phyloP scores from a whole-genome alignment of 2,329 filamentous ascomycete species.

The Colletotrichum liaoningense region DNA sequence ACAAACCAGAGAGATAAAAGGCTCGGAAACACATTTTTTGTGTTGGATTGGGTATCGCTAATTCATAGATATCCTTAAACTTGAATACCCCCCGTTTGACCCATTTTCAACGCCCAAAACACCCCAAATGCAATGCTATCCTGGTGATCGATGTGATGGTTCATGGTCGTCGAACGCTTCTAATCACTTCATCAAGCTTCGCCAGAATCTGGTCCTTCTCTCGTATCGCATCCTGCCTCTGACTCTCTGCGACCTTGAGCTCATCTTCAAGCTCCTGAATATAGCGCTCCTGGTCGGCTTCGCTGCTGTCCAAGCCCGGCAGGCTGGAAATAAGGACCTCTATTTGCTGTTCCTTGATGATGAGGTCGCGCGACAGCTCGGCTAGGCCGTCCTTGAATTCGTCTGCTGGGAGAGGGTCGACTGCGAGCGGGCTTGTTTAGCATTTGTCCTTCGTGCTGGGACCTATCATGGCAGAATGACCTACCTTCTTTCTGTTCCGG shows the following conservation, averaged over 20 bases:
- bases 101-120: slow-evolving; percentile 37
- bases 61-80: slow-evolving; percentile 13
- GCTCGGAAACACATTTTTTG: neutral
- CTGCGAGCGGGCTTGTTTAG: slow-evolving; percentile 46
- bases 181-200: slow-evolving; percentile 71
- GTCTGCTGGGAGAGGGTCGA: slow-evolving; percentile 71
- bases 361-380: slow-evolving; percentile 81
- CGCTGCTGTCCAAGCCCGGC: slow-evolving; percentile 82
- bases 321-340: slow-evolving; percentile 80
- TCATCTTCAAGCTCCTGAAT: slow-evolving; percentile 75
- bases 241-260: slow-evolving; percentile 70
- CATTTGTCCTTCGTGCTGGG: neutral
- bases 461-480: neutral
- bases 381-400: slow-evolving; percentile 75
- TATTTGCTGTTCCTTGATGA: slow-evolving; percentile 86
- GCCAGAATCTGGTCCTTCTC: slow-evolving; percentile 72
- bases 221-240: slow-evolving; percentile 71
- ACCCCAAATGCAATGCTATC: slow-evolving; percentile 41
- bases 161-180: slow-evolving; percentile 69
- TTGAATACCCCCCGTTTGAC: slow-evolving; percentile 5
- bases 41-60: slow-evolving; percentile 14
- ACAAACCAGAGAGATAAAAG: neutral
- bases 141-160: neutral
- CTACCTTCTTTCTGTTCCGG: slow-evolving; percentile 63
- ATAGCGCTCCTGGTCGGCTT: slow-evolving; percentile 78